Evolutionary conservation across 257 asterid genomes (phyloP).

Genomic region (Penstemon davidsonii): DNA sequence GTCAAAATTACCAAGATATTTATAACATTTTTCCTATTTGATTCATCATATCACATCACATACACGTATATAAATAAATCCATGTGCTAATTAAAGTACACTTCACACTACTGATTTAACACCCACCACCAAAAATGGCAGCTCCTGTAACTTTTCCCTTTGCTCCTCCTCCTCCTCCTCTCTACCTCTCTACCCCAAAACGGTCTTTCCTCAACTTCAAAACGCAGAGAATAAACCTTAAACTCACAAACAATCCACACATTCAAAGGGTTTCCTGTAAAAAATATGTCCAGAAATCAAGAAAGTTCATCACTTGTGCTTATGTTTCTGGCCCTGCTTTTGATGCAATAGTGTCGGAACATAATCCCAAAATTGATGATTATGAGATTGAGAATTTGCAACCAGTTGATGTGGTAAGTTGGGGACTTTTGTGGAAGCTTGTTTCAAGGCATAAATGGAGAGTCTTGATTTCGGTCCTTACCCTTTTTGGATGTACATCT

Average conservation of each 20-base stretch:
- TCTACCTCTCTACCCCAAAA: conserved; percentile 23
- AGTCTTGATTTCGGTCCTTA: conserved; percentile 51
- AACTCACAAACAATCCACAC: conserved; percentile 9
- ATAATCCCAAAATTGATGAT: conserved; percentile 57
- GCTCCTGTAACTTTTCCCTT: conserved; percentile 25
- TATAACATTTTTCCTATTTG: no score
- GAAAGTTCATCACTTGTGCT: conserved; percentile 41
- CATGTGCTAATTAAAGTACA: neutral
- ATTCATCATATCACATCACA: no score
- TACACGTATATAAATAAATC: neutral
- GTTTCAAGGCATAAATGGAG: conserved; percentile 69
- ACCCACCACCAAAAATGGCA: conserved; percentile 32
- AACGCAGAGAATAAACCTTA: conserved; percentile 30
- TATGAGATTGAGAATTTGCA: conserved; percentile 35
- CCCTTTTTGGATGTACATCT: conserved; percentile 68
- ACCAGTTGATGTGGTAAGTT: conserved; percentile 63
- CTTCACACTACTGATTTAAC: conserved; percentile 12
- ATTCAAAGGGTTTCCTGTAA: conserved; percentile 25
- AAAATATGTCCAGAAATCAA: conserved; percentile 23
- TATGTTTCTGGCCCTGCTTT: conserved; percentile 80
- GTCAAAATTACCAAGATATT: no score
- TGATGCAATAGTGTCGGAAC: conserved; percentile 66
- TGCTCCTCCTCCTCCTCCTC: conserved; percentile 22
- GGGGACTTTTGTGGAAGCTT: conserved; percentile 83
- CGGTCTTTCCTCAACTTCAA: conserved; percentile 9